Base-by-base conservation (phyloP, 805 yeast species). In the Komagataella mondaviorum region DNA sequence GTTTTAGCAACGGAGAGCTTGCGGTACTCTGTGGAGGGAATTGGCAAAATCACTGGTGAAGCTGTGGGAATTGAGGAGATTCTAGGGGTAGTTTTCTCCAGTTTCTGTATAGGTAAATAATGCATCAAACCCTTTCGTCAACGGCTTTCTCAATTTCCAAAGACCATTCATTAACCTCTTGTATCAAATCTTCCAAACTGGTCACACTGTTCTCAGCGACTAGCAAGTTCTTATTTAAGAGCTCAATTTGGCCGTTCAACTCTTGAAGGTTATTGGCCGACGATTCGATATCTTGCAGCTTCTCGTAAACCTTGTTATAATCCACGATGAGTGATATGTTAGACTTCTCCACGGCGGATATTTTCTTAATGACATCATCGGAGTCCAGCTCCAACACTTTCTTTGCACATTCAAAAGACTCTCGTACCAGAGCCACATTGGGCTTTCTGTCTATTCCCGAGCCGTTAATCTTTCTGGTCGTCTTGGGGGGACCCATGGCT, bases 11-110 rank as follows among this genome's bases (percentile, higher is more conserved):
- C 87, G 0, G 96, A 91, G 54, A 82, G 85, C 51, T 70, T 93
- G 45, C 75, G 76, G 49, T 75, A 75, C 49, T 81, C 96, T 0
- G 80, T 84, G 17, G 88, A 84, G 12, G 96, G 96, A 0, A 85
- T 93, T 44, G 97, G 97, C 0, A 86, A 83, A 60, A 85, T 93
- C 23, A 90, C 97, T 0, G 99, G 98, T 1, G 85, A 86, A 45
- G 77, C 88, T 0, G 80, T 91, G 12, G 96, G 95, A 0, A 75
- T 90, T 0, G 97, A 93, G 58, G 98, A 93, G 60, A 81, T 93
- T 0, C 69, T 93, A 4, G 96, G 93, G 0, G 91, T 87, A 1
- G 93, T 93, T 0, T 93, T 93, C 61, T 82, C 96, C 2, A 85
- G 81, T 55, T 93, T 93, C 63, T 93, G 99, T 65, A 88, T 93